Base-by-base conservation (phyloP, 2,329 filamentous ascomycete species). In the Claviceps sp. region DNA sequence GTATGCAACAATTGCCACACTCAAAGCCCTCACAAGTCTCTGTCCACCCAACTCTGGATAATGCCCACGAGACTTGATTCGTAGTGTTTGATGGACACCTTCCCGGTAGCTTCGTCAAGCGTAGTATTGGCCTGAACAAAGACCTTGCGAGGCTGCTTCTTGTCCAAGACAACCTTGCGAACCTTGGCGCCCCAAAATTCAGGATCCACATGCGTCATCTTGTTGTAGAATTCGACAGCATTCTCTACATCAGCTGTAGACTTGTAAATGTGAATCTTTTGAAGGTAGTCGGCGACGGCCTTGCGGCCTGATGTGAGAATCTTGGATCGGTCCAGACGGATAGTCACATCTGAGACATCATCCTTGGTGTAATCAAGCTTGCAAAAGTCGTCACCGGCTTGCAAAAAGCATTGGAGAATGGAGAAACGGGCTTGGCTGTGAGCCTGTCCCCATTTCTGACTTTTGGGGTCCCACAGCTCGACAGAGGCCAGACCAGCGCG, bases 81-180 rank as follows among this genome's bases (percentile, higher is more conserved):
- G 68, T 96, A 96, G 70, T 96, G 88, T 71, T 83, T 86, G 67
- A 95, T 68, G 14, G 74, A 76, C 34, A 94, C 86, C 64, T 82
- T 78, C 52, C 85, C 87, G 0, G 77, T 79, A 13, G 76, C 70
- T 64, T 80, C 76, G 55, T 85, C 80, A 42, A 93, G 63, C 52
- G 83, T 77, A 0, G 91, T 96, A 67, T 95, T 97, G 54, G 88
- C 88, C 72, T 96, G 90, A 50, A 96, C 88, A 71, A 95, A 96
- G 45, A 96, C 84, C 73, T 90, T 90, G 54, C 86, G 73, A n/a
- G 86, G 86, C 68, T 86, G 85, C 71, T 88, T 88, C 68, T 87
- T 86, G 60, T 76, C 74, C 43, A 91, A 68, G 23, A 91, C 86
- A 54, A 86, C 78, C 46, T 85, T 80, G 52, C 91, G 77, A 26